Base-by-base conservation (phyloP, 129 eudicot genomes). In the Calendula officinalis region DNA sequence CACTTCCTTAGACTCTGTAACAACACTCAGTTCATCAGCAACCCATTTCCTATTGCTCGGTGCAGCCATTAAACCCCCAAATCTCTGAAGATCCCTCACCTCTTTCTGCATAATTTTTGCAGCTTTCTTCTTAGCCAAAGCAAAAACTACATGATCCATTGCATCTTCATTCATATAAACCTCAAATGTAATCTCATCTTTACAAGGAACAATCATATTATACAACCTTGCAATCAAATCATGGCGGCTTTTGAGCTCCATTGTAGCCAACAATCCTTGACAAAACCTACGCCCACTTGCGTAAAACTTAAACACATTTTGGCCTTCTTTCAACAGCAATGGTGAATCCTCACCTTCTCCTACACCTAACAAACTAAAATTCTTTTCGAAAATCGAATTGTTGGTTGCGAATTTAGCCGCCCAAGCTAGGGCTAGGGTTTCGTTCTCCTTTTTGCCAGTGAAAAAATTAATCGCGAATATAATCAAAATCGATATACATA, bases 161-260 rank as follows among this genome's bases (percentile, higher is more conserved):
- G 91, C 81, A 64, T 91, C 98, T 58, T 91, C 98, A 57, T 91
- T 91, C 98, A 91, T 91, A 68, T 82, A 88, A 62, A 91, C 95
- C 91, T 91, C 98, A 44, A 91, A 75, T 1, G 81, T 82, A 42
- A 91, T 83, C 91, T 85, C 96, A 70, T 91, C 98, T 74, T 75
- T 88, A 67, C 86, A 78, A 1, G 86, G 88, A 71, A 91, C 95
- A 62, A 88, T 78, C 82, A 79, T 67, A 66, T 91, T 85, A 66
- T 81, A 91, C 82, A 88, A 15, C 63, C 89, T 81, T 0, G 98
- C 81, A 3, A 91, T 71, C 85, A 92, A 75, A 79, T 88, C 98
- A 22, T 85, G 98, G 42, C 98, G 65, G 35, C 91, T 92, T 71
- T 92, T 81, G 4, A 92, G 73, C 91, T 92, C 96, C 83, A 92